A percentile compares a stretch with the other conserved stretches of the same genome.
Evolutionary conservation across 139 green algal genomes (phyloP).

Genomic region (Chara braunii): DNA sequence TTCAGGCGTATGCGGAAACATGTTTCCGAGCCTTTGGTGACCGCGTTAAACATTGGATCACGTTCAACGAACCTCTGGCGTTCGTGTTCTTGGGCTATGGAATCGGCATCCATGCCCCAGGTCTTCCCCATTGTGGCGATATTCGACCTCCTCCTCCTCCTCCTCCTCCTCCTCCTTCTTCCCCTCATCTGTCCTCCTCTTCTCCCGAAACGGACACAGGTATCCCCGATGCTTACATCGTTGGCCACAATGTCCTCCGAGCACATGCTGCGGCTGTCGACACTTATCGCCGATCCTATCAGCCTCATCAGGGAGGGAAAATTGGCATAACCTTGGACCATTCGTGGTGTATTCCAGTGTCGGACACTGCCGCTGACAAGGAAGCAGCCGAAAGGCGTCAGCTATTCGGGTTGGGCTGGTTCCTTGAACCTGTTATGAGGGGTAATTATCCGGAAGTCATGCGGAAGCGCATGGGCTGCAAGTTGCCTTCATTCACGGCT

Average conservation of each 20-base stretch:
- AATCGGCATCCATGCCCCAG: constrained; percentile 12
- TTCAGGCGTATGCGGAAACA: constrained; percentile 2
- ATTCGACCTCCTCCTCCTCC: constrained; percentile 1
- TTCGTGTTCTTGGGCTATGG: constrained; percentile 14
- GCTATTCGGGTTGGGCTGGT: constrained; percentile 48
- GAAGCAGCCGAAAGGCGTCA: constrained; percentile 41
- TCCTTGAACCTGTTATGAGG: constrained; percentile 13
- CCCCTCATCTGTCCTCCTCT: background rate
- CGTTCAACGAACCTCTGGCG: constrained; percentile 34
- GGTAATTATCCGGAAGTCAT: constrained; percentile 24
- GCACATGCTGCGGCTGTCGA: constrained; percentile 43
- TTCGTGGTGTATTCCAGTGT: constrained; percentile 38
- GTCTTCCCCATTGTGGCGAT: background rate
- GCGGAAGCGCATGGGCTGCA: background rate
- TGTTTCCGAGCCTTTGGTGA: constrained; percentile 27
- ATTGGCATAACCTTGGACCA: constrained; percentile 49
- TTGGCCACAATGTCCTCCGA: constrained; percentile 46
- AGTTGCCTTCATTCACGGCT: constrained; percentile 6
- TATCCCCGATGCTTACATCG: constrained; percentile 42
- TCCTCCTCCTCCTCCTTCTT: constrained; percentile 4
- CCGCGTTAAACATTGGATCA: constrained; percentile 30
- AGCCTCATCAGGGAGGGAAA: constrained; percentile 42
- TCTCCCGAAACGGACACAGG: background rate
- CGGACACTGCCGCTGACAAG: constrained; percentile 19
- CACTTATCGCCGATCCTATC: constrained; percentile 36